Percentiles rank a stretch among this genome's conserved stretches.
phyloP scores from a whole-genome alignment of 495 filamentous ascomycete genomes.

The Aspergillus leporis region DNA sequence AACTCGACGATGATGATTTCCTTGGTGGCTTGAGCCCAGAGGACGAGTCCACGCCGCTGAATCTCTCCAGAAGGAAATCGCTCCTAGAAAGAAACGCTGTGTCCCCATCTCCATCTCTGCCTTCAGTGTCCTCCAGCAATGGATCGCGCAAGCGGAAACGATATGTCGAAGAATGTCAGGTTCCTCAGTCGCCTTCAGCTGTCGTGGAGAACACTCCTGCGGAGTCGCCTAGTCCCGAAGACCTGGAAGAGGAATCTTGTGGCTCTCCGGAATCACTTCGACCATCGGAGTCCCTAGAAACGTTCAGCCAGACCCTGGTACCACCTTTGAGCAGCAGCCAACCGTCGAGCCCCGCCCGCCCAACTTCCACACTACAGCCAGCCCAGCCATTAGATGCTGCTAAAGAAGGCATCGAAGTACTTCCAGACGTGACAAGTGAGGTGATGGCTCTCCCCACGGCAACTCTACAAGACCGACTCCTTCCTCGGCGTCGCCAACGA shows the following conservation, averaged over 20 bases:
- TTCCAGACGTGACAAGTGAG: conserved; percentile 19
- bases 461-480: conserved; percentile 46
- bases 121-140: conserved; percentile 27
- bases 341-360: conserved; percentile 18
- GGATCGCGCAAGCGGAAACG: conserved; percentile 44
- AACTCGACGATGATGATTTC: conserved; percentile 53
- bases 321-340: conserved; percentile 52
- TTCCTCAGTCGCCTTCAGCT: conserved; percentile 25
- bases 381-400: conserved; percentile 28
- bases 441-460: conserved; percentile 47
- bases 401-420: conserved; percentile 7
- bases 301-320: conserved; percentile 51
- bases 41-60: conserved; percentile 66
- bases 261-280: conserved; percentile 14
- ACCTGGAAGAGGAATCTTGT: background rate
- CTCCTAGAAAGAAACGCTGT: conserved; percentile 23
- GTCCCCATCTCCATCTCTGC: conserved; percentile 23
- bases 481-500: conserved; percentile 45
- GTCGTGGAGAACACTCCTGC: conserved; percentile 23
- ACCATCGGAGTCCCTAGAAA: conserved; percentile 29
- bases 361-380: conserved; percentile 19
- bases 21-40: conserved; percentile 61
- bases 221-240: conserved; percentile 15
- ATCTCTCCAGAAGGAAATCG: conserved; percentile 39
- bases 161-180: conserved; percentile 22